Conservation (phyloP, 164 flowering plant species). For the Akebia trifoliata region DNA sequence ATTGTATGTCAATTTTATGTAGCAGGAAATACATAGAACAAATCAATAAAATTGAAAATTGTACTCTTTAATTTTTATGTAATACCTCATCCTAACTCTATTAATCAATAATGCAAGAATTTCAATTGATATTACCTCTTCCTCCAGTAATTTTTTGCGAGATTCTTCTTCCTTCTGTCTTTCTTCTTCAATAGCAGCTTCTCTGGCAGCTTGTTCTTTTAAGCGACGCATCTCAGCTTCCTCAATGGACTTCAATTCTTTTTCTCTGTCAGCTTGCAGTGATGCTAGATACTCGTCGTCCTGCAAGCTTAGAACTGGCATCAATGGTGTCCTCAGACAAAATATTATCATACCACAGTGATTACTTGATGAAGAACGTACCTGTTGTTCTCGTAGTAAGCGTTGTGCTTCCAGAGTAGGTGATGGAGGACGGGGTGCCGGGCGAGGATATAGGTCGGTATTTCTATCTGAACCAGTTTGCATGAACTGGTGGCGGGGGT, state of each 20-base stretch:
- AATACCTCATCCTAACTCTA: not conserved
- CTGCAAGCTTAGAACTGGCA: constrained; percentile 33
- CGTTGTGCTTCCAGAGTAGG: constrained; percentile 86
- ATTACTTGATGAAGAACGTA: constrained; percentile 16
- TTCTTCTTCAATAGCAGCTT: constrained; percentile 68
- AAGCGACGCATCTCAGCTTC: constrained; percentile 61
- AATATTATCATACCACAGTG: not conserved
- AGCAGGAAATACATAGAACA: too few relatives aligned
- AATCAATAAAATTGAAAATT: too few relatives aligned
- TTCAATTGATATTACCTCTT: constrained; percentile 49
- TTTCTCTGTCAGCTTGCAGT: constrained; percentile 88
- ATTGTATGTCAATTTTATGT: too few relatives aligned
- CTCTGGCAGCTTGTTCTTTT: constrained; percentile 51
- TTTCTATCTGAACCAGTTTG: constrained; percentile 23
- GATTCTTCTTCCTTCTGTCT: constrained; percentile 58
- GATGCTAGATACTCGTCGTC: constrained; percentile 95
- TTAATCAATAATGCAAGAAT: not conserved
- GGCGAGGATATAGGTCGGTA: constrained; percentile 30
- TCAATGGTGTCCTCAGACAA: not conserved
- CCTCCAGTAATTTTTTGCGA: constrained; percentile 60
- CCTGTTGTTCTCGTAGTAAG: constrained; percentile 87
- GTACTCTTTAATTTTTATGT: too few relatives aligned
- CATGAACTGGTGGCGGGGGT: constrained; percentile 48
- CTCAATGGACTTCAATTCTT: constrained; percentile 64
- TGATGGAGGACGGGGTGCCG: constrained; percentile 78